Evolutionary conservation across 1,139 yeast genomes (phyloP).

Genomic region (Hanseniaspora sp.): DNA sequence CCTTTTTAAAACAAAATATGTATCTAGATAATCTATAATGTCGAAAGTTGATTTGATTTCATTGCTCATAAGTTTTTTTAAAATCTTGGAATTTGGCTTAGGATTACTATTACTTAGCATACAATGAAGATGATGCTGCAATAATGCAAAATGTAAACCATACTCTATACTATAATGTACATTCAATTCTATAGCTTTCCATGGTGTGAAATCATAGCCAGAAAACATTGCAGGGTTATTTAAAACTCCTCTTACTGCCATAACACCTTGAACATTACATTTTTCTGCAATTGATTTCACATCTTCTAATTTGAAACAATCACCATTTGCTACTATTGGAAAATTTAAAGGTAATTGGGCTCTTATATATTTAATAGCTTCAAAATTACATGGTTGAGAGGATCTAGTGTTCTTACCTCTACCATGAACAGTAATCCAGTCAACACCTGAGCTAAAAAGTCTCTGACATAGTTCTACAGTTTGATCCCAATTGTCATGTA

Average conservation of each 20-base stretch:
- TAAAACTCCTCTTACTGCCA: conserved; percentile 87
- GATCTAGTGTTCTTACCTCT: conserved; percentile 77
- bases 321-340: conserved; percentile 94
- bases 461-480: conserved; percentile 61
- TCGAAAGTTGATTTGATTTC: conserved; percentile 43
- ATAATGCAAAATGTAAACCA: conserved; percentile 60
- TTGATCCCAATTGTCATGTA: conserved; percentile 62
- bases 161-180: conserved; percentile 68
- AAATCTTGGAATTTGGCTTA: conserved; percentile 39
- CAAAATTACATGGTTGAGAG: conserved; percentile 68
- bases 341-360: conserved; percentile 38
- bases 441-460: conserved; percentile 82
- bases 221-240: conserved; percentile 80
- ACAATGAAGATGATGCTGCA: conserved; percentile 79
- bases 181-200: conserved; percentile 79
- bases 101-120: conserved; percentile 52
- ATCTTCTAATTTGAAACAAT: conserved; percentile 62
- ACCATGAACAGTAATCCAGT: conserved; percentile 89
- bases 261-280: conserved; percentile 82
- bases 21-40: conserved; percentile 74
- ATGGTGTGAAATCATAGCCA: conserved; percentile 64
- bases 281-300: conserved; percentile 46
- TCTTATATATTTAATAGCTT: conserved; percentile 63
- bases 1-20: conserved; percentile 52
- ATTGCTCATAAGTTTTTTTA: conserved; percentile 53